Conservation (phyloP, 2,329 filamentous ascomycete genomes). For the Neospermospora avenae region DNA sequence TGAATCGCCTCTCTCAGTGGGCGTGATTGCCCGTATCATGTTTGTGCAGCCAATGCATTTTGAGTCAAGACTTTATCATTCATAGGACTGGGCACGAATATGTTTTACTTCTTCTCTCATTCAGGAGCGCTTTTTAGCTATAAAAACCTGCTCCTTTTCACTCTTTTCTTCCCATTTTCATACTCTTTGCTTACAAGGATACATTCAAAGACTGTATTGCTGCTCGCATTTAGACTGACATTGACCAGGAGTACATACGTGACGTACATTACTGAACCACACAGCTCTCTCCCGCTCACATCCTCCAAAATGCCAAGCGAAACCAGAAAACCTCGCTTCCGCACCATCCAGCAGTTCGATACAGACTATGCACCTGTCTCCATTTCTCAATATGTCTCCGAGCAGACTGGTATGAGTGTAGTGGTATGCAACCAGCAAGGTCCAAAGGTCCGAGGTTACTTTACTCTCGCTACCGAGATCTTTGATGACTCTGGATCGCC, state of each 20-base stretch:
- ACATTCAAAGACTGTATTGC: neutral
- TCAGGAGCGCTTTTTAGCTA: neutral
- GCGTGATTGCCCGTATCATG: too few relatives aligned
- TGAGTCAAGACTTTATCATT: too few relatives aligned
- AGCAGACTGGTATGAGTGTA: slow-evolving; percentile 90
- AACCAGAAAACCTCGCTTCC: slow-evolving; percentile 61
- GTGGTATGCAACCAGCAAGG: slow-evolving; percentile 89
- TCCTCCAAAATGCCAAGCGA: slow-evolving; percentile 51
- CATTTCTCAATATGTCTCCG: slow-evolving; percentile 94
- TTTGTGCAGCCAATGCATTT: too few relatives aligned
- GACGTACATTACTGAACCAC: too few relatives aligned
- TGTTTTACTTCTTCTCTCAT: too few relatives aligned
- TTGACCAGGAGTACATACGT: neutral
- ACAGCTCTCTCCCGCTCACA: neutral
- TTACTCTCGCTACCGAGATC: slow-evolving; percentile 94
- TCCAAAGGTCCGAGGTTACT: slow-evolving; percentile 94
- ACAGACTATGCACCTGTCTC: slow-evolving; percentile 85
- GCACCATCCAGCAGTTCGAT: slow-evolving; percentile 78
- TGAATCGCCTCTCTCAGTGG: too few relatives aligned
- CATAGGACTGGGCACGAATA: too few relatives aligned
- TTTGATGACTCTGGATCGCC: slow-evolving; percentile 94
- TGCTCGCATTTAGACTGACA: neutral
- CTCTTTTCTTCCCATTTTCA: neutral
- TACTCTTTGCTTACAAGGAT: too few relatives aligned
- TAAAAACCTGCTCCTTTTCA: neutral